Evolutionary conservation across 2,329 filamentous ascomycete genomes (phyloP), one percentile per base, ranked within the genome.

Genomic region (Colletotrichum sp.): DNA sequence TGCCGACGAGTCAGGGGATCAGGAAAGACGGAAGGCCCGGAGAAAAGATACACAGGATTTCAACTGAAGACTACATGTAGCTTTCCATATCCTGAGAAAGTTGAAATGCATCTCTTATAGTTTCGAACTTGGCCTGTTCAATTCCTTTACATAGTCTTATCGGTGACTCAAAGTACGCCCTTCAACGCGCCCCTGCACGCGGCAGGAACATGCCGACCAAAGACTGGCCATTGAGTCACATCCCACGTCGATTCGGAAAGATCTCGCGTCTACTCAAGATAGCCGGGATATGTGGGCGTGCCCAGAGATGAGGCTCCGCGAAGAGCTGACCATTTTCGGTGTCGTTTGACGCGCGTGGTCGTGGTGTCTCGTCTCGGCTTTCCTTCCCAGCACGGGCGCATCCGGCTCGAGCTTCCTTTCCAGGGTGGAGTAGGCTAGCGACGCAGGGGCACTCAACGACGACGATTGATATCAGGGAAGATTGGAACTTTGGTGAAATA

Each of bases 241-340:
- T 21, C 10, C 44, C 3, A 0, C 6, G 1, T 4, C 10, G 0
- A 5, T 12, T 1, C 9, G n/a, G 4, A 49, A 49, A 49, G n/a
- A 21, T 49, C n/a, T 13, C 8, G 2, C n/a, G 6, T 49, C 44
- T 49, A 1, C 4, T 8, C n/a, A 6, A 49, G n/a, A 49, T 21
- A 13, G n/a, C 44, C 6, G 10, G n/a, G 10, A 21, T 8, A 7
- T 8, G 10, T 7, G 44, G n/a, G 10, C 3, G 10, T 21, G 44
- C n/a, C 44, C n/a, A 49, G n/a, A 49, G 10, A 49, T 49, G 6
- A 49, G 18, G n/a, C 44, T 21, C 10, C 44, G 44, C n/a, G 44
- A 49, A 21, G 6, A 49, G 10, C 3, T 21, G 1, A 1, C 3
- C n/a, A 49, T 49, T 49, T 49, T 13, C 28, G n/a, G 44, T 49